Evolutionary conservation across 2,329 filamentous ascomycete genomes (phyloP), one percentile per base, ranked within the genome.

Genomic region (Myrmaecium sp.): DNA sequence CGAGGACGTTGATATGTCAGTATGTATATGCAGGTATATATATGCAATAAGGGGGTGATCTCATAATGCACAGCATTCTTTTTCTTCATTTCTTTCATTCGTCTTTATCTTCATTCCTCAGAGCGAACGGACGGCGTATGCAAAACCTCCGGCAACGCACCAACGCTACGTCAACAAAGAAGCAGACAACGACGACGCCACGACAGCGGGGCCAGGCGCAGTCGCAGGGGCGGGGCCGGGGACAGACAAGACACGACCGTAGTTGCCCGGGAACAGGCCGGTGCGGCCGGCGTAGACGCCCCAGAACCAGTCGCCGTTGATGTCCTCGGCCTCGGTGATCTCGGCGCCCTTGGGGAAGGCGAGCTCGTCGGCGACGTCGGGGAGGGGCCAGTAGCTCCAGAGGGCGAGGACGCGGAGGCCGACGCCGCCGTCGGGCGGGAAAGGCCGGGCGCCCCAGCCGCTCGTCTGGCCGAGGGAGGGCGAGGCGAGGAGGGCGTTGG

Each of bases 241-340:
- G n/a, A n/a, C n/a, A n/a, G n/a, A 30, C 10, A 42, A 17, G 26
- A 71, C 43, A 36, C 57, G 58, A 14, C 83, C 78, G 60, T 86
- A 86, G 5, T 69, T 66, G 5, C 74, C 73, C 4, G 84, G 84
- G 44, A 94, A 91, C 36, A 94, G 41, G 0, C 82, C 84, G 39
- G 69, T 73, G 14, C 55, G 58, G 0, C 82, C 83, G 54, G 82
- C 83, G 58, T 92, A 94, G 15, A 72, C 71, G 0, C 86, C 86
- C 55, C 75, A 77, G 42, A 67, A 83, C 84, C 84, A 95, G 47
- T 93, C 83, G 11, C 75, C 79, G 47, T 93, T 93, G 25, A 91
- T 70, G 48, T 89, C 78, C 46, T 86, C 76, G 19, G 77, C 70
- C 55, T 95, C 86, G 5, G 65, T 64, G 9, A 95, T 67, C 49